A percentile compares a stretch with the other conserved stretches of the same genome.
These are phyloP conservation scores for Marasmius fiardii DNA, from an alignment of 1,284 basidiomycete species.

Conservation along the genomic window DNA sequence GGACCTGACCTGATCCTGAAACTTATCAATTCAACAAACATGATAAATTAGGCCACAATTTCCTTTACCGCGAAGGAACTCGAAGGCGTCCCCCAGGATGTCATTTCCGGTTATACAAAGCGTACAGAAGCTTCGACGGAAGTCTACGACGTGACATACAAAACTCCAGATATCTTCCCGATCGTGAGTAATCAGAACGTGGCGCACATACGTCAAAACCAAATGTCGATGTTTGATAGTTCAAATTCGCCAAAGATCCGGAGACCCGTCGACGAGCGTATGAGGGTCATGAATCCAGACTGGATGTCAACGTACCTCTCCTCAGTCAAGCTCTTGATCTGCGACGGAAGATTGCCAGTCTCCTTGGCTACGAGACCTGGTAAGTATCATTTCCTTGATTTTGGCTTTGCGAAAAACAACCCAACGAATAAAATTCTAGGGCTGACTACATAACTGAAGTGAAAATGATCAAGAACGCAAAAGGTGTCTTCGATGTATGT, in stretches of 20 bases:
- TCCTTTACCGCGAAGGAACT: constrained; percentile 71
- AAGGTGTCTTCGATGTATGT: constrained; percentile 50
- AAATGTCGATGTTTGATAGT: constrained; percentile 35
- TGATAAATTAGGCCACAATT: constrained; percentile 52
- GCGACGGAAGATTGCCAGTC: constrained; percentile 61
- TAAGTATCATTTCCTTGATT: constrained; percentile 12
- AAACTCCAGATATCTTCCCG: constrained; percentile 76
- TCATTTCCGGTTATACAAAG: constrained; percentile 71
- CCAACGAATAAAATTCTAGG: constrained; percentile 24
- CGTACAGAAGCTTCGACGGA: constrained; percentile 52
- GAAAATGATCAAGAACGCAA: constrained; percentile 79
- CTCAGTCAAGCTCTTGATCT: constrained; percentile 64
- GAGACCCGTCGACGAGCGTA: constrained; percentile 63
- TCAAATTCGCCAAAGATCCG: constrained; percentile 73
- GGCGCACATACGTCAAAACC: not conserved
- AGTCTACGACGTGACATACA: constrained; percentile 68
- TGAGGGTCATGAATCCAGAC: constrained; percentile 64
- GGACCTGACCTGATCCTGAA: not conserved
- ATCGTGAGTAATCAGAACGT: constrained; percentile 43
- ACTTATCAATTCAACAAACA: constrained; percentile 6
- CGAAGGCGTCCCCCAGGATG: constrained; percentile 74
- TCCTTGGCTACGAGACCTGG: constrained; percentile 76
- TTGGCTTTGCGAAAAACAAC: not conserved
- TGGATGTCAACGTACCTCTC: constrained; percentile 67
- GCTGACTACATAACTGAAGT: constrained; percentile 78